Evolutionary conservation across 805 yeast species (phyloP), one percentile per base, ranked within the genome.

Genomic region (Nakazawaea ishiwadae): DNA sequence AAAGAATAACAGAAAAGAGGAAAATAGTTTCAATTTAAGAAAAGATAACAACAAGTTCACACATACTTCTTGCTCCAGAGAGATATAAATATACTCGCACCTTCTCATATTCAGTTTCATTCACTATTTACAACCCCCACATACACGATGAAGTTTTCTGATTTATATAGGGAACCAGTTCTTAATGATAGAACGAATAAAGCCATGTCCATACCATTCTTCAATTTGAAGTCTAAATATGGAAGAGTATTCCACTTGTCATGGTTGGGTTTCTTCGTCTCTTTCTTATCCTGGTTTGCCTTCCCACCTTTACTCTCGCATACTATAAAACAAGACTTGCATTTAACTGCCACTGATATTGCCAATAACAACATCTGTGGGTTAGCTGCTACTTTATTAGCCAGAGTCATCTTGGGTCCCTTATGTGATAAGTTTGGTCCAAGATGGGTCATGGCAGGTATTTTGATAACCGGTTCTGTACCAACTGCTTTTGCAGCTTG

Each of bases 221-320:
- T 58, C n/a, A 57, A 58, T 33, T 50, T 51, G 5, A 18, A 48
- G n/a, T 48, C 53, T 17, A 28, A 46, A 18, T 57, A 52, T 37
- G 56, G 56, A 1, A 40, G 60, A 28, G 35, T 41, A 36, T 58
- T 58, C 40, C 54, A 54, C 35, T 45, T 58, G 3, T 50, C 59
- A 3, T 58, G 63, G 63, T 39, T 58, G n/a, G 57, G 58, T 2
- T 58, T 58, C 38, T 54, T 57, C 42, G 58, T 55, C 6, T 55
- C 55, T 6, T 58, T 58, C 40, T 44, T 58, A 1, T 54, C 60
- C 8, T 58, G 63, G 63, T 58, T 58, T 46, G 62, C 60, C 2
- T 56, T 58, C 42, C 60, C 63, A 11, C 63, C 63, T 15, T 45
- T 58, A 20, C 31, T 58, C n/a, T 47, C 52, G 19, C 51, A 51